A percentile compares a stretch with the other conserved stretches of the same genome.
Conservation (phyloP, 2,329 filamentous ascomycete genomes). For the Colletotrichum sp. region DNA sequence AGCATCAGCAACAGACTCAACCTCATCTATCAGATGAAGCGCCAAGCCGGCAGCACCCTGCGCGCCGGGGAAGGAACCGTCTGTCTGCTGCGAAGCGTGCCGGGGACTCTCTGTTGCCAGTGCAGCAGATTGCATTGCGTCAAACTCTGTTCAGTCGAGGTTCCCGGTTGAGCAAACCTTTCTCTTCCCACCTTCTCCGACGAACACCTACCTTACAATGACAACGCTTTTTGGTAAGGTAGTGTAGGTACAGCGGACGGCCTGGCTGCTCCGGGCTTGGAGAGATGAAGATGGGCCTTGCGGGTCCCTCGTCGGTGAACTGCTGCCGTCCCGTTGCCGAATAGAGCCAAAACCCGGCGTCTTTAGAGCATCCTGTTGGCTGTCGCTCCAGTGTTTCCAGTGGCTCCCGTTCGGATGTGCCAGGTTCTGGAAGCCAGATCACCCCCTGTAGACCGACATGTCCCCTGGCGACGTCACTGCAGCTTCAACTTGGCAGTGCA, state of each 20-base stretch:
- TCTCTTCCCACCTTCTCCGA: not conserved
- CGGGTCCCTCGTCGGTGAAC: not conserved
- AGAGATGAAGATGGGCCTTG: not conserved
- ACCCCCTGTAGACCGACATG: not conserved
- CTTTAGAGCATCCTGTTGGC: not conserved
- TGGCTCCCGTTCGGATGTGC: not conserved
- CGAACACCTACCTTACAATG: not conserved
- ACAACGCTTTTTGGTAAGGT: not conserved
- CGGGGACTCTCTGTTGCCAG: not conserved
- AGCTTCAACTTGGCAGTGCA: not conserved
- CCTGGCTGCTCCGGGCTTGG: not conserved
- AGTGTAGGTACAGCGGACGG: not conserved
- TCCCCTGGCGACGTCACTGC: constrained; percentile 13
- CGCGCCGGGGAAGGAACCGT: constrained; percentile 10
- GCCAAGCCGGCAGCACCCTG: constrained; percentile 17
- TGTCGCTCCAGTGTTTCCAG: constrained; percentile 12
- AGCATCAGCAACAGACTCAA: not conserved
- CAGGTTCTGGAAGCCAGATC: not conserved
- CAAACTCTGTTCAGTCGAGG: not conserved
- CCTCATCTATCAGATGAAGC: constrained; percentile 19
- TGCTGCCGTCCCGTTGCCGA: not conserved
- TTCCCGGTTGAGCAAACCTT: not conserved
- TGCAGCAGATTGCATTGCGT: not conserved
- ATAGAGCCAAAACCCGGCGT: not conserved
- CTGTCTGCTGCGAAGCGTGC: not conserved